These are phyloP conservation scores for Carex arenaria DNA, from an alignment of 202 grass and related monocot species.

Conservation along the genomic window DNA sequence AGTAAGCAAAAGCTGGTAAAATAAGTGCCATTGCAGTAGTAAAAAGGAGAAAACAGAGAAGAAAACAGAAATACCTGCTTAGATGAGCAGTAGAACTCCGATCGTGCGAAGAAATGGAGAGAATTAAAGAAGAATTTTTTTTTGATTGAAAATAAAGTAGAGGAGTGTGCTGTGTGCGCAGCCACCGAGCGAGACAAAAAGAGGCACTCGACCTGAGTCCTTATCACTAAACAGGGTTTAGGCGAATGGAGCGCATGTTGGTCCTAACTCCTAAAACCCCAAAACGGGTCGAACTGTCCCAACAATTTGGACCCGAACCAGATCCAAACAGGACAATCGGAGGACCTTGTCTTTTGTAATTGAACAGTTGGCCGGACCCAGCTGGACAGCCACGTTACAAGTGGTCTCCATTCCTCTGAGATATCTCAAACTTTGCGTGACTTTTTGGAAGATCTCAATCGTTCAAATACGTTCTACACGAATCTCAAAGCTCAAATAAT, in stretches of 20 bases:
- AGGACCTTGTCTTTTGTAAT: not conserved
- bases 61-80: not conserved
- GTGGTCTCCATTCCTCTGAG: no score
- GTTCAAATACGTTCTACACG: no score
- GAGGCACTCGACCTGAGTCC: not conserved
- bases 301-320: not conserved
- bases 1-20: not conserved
- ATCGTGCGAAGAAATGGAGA: constrained; percentile 9
- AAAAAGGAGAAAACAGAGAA: not conserved
- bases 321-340: not conserved
- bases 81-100: not conserved
- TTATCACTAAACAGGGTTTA: constrained; percentile 16
- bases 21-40: not conserved
- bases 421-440: no score
- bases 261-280: constrained; percentile 12
- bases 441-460: no score
- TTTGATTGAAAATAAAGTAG: not conserved
- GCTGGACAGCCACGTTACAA: not conserved
- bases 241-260: not conserved
- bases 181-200: not conserved
- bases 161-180: not conserved
- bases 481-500: no score
- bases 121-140: not conserved
- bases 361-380: constrained; percentile 1
- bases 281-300: constrained; percentile 5